Evolutionary conservation across 495 filamentous ascomycete genomes (phyloP).

Genomic region (Talaromyces trachyspermus): DNA sequence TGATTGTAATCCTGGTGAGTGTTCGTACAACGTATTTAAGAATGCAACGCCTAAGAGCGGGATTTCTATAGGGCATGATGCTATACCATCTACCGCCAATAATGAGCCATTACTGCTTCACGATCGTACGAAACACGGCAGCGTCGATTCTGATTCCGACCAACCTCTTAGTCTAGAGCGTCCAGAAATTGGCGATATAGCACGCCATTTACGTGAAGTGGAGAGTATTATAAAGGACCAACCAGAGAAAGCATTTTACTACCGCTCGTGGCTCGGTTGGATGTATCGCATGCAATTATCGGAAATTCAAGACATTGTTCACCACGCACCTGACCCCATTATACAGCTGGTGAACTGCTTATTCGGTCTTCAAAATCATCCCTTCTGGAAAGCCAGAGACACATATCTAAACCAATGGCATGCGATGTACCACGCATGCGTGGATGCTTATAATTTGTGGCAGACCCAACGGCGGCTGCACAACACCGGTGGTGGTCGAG

Average conservation of each 20-base stretch:
- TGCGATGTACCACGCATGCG: not conserved
- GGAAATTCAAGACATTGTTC: not conserved
- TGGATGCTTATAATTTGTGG: not conserved
- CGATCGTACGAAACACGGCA: not conserved
- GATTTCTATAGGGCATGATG: no score
- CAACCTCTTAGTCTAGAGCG: not conserved
- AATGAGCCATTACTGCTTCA: no score
- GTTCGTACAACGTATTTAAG: not conserved
- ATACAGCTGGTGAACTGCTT: not conserved
- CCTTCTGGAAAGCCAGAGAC: not conserved
- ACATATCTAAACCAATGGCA: not conserved
- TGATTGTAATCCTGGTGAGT: not conserved
- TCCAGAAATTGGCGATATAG: not conserved
- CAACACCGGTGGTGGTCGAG: not conserved
- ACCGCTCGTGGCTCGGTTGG: not conserved
- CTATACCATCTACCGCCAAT: no score
- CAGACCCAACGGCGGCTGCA: not conserved
- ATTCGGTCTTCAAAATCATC: constrained; percentile 1
- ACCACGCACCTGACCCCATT: not conserved
- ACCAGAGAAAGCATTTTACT: not conserved
- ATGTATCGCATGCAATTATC: constrained; percentile 1
- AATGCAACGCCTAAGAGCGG: no score
- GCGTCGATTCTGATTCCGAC: not conserved
- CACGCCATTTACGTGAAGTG: not conserved
- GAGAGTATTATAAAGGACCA: not conserved